These are phyloP conservation scores for Thelonectria blattea DNA, from an alignment of 2,329 filamentous ascomycete genomes.

Conservation along the genomic window DNA sequence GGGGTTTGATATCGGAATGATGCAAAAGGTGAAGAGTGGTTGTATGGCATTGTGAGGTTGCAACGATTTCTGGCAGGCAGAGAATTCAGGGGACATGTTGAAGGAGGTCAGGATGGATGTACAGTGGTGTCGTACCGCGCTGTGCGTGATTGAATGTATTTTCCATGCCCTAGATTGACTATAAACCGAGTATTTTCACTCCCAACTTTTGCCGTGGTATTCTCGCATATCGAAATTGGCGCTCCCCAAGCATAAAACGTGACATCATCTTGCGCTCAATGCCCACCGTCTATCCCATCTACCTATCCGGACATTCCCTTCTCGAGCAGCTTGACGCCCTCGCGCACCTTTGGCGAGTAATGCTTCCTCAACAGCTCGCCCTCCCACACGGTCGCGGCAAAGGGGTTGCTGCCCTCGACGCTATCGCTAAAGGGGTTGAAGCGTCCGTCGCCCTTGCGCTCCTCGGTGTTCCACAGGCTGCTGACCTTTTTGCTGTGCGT, in stretches of 20 bases:
- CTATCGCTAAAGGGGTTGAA: slow-evolving; percentile 77
- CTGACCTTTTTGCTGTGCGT: slow-evolving; percentile 82
- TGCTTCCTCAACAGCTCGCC: slow-evolving; percentile 85
- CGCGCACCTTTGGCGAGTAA: slow-evolving; percentile 84
- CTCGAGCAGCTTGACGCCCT: slow-evolving; percentile 73
- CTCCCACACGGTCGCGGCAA: slow-evolving; percentile 91
- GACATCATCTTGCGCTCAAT: not conserved
- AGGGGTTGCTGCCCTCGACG: slow-evolving; percentile 88
- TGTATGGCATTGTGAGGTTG: no score
- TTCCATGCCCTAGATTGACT: not conserved
- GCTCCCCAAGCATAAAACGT: not conserved
- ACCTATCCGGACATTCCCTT: slow-evolving; percentile 60
- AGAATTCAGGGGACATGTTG: not conserved
- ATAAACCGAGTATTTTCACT: not conserved
- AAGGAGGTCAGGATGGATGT: not conserved
- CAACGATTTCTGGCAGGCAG: no score
- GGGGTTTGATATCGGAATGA: no score
- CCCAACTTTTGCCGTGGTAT: not conserved
- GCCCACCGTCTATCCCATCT: not conserved
- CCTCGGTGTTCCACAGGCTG: slow-evolving; percentile 93
- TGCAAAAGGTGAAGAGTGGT: no score
- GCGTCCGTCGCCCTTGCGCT: slow-evolving; percentile 86
- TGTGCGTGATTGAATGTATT: not conserved
- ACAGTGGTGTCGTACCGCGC: not conserved
- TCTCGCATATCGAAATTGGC: not conserved